phyloP scores from a whole-genome alignment of 305 asterid species.

The Solanum aculeatissimum region DNA sequence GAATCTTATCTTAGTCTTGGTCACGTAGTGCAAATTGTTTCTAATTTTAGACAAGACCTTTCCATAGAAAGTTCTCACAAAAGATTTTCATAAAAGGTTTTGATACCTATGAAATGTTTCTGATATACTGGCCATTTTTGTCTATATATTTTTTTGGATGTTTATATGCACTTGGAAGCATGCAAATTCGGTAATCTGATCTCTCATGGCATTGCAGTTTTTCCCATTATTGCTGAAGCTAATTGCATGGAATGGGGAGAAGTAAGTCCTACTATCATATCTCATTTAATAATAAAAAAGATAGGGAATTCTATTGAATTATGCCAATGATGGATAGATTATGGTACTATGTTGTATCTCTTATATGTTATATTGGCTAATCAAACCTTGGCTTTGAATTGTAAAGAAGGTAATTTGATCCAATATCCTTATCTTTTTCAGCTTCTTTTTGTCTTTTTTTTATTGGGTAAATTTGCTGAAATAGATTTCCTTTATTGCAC shows the following conservation, averaged over 20 bases:
- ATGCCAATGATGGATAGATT: background rate
- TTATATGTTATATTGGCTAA: background rate
- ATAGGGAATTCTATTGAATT: background rate
- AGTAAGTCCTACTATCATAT: constrained; percentile 29
- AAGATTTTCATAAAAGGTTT: background rate
- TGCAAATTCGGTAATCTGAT: background rate
- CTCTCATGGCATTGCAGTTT: constrained; percentile 46
- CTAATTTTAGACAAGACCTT: background rate
- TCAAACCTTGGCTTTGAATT: background rate
- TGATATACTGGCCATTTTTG: background rate
- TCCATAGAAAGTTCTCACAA: background rate
- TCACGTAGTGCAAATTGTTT: background rate
- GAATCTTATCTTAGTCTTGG: background rate
- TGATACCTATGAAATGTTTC: background rate
- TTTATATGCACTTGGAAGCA: background rate
- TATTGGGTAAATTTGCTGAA: background rate
- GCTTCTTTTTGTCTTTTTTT: background rate
- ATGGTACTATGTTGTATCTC: background rate
- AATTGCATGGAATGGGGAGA: constrained; percentile 96
- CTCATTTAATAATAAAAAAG: background rate
- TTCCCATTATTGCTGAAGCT: constrained; percentile 86
- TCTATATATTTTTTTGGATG: background rate
- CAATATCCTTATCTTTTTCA: background rate
- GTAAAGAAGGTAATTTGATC: background rate
- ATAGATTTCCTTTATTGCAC: background rate